Evolutionary conservation across 257 asterid genomes (phyloP).

Genomic region (Schizonepeta tenuifolia): DNA sequence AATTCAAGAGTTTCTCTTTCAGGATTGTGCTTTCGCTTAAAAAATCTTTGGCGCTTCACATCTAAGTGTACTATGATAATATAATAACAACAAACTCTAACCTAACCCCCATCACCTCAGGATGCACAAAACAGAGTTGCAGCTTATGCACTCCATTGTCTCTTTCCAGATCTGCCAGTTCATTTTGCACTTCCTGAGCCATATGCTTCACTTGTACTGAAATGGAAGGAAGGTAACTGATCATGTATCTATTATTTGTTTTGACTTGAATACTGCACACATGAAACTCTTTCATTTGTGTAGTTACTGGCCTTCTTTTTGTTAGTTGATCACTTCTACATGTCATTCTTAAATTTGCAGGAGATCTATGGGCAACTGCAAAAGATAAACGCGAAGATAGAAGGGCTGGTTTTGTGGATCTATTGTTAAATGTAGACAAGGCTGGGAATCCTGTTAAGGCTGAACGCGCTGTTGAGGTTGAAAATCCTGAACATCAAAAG

Average conservation of each 20-base stretch:
- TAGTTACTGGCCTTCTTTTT: neutral
- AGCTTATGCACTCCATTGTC: conserved; percentile 80
- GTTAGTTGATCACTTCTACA: conserved; percentile 23
- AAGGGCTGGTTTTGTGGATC: conserved; percentile 82
- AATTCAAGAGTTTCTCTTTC: neutral
- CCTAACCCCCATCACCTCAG: conserved; percentile 46
- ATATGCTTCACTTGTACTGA: conserved; percentile 72
- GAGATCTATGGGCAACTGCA: conserved; percentile 50
- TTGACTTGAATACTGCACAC: conserved; percentile 21
- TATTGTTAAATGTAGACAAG: conserved; percentile 55
- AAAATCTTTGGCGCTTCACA: neutral
- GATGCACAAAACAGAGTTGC: conserved; percentile 95
- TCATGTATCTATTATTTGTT: conserved; percentile 23
- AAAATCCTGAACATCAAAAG: conserved; percentile 46
- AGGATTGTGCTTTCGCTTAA: conserved; percentile 18
- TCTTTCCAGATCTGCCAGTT: conserved; percentile 90
- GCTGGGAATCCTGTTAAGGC: conserved; percentile 42
- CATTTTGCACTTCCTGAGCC: conserved; percentile 84
- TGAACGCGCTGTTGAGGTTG: conserved; percentile 31
- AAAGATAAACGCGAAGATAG: conserved; percentile 63
- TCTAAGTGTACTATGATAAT: conserved; percentile 13
- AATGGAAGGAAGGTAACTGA: conserved; percentile 80
- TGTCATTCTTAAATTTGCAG: conserved; percentile 44
- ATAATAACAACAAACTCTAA: conserved; percentile 17
- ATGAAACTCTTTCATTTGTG: conserved; percentile 26